Evolutionary conservation across 2,329 filamentous ascomycete species (phyloP), one percentile per base, ranked within the genome.

Genomic region (Fusarium napiforme): DNA sequence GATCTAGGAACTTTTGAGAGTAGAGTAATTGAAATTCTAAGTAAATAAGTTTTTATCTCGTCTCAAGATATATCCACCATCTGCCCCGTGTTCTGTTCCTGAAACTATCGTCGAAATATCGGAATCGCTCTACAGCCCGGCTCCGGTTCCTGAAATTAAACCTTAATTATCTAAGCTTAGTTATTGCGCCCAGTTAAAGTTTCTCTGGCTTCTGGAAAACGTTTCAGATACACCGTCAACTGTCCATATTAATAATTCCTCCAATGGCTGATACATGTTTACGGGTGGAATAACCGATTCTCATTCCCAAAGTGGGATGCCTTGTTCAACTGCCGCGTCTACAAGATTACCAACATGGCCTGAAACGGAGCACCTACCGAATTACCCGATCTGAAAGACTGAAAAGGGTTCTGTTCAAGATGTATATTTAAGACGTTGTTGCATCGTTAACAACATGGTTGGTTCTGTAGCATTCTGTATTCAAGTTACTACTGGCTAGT

Each of bases 61-160:
- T 56, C 47, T 32, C n/a, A 32, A 21, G 30, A 53, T 30, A 64
- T 16, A 37, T 34, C 46, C 50, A 60, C 43, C 55, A 32, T 42
- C 28, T 61, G 37, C 47, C 28, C 69, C 66, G 36, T 73, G 61
- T 49, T n/a, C 28, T 36, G 23, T 39, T 32, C 58, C 43, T 73
- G 52, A 56, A 70, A 71, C 70, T 36, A 47, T 28, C 18, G 34
- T 45, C 30, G 32, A 45, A 52, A 63, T 49, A n/a, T 66, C 37
- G 40, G 40, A 37, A 69, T 23, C 36, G 26, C 34, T 16, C 32
- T 53, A 62, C 26, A 37, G 9, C 21, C 61, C 37, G 43, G 21
- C 45, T 40, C 28, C 26, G 39, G 62, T 60, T 63, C 71, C 71
- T 74, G 71, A 71, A 71, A 73, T 73, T 34, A 74, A 73, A 73